Evolutionary conservation across 345 rosid species (phyloP).

Genomic region (Eucalyptus tenuipes): DNA sequence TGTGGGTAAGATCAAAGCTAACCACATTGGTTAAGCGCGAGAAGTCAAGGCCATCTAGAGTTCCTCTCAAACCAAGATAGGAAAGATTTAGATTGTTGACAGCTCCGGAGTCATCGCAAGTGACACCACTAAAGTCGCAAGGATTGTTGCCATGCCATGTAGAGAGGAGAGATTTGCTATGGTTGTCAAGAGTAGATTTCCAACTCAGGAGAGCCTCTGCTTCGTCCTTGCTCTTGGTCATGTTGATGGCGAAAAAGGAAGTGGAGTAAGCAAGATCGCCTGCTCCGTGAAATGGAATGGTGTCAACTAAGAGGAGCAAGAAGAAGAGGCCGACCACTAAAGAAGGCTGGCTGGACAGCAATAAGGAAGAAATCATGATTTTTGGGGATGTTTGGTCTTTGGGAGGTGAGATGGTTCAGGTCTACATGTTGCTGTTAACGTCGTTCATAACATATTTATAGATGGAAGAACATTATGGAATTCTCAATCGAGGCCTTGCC

Average conservation of each 20-base stretch:
- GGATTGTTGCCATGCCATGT: not conserved
- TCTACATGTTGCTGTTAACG: too few relatives aligned
- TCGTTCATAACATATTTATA: not conserved
- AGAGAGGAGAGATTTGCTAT: not conserved
- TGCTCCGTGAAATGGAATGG: not conserved
- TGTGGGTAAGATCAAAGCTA: fast-evolving
- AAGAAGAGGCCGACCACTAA: not conserved
- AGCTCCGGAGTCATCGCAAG: fast-evolving
- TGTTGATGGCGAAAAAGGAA: not conserved
- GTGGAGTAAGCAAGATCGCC: not conserved
- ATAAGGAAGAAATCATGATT: not conserved
- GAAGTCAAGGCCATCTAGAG: not conserved
- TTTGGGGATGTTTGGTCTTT: not conserved
- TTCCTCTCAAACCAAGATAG: not conserved
- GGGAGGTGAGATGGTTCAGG: not conserved
- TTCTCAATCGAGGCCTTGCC: not conserved
- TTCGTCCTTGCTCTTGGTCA: not conserved
- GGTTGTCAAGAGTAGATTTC: not conserved
- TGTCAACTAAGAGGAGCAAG: not conserved
- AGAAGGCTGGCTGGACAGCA: not conserved
- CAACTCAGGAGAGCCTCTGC: not conserved
- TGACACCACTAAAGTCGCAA: not conserved
- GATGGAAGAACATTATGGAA: not conserved
- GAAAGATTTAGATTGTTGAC: not conserved
- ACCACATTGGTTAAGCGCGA: not conserved